Evolutionary conservation across 768 basidiomycete genomes (phyloP).

Genomic region (Tylopilus rubrobrunneus): DNA sequence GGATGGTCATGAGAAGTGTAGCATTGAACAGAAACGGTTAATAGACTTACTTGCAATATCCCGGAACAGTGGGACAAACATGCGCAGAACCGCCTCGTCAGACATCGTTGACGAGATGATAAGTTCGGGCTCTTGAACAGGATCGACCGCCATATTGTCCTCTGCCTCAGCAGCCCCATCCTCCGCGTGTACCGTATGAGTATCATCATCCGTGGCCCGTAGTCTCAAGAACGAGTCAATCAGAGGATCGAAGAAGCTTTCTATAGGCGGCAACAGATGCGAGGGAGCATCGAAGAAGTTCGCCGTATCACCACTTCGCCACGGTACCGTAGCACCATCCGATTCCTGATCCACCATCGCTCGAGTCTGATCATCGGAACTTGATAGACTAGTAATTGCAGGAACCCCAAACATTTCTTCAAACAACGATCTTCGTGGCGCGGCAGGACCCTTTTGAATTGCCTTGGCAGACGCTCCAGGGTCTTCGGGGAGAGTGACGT

Average conservation of each 20-base stretch:
- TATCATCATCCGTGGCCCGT: constrained; percentile 23
- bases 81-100: constrained; percentile 51
- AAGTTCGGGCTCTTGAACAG: constrained; percentile 13
- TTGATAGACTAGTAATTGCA: constrained; percentile 45
- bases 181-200: constrained; percentile 11
- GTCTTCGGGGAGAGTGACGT: constrained; percentile 37
- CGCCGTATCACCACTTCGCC: constrained; percentile 41
- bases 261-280: constrained; percentile 73
- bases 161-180: constrained; percentile 33
- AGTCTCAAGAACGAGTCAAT: constrained; percentile 45
- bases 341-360: constrained; percentile 11
- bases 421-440: constrained; percentile 61
- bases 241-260: constrained; percentile 64
- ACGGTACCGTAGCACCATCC: constrained; percentile 23
- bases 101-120: constrained; percentile 35
- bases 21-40: not conserved
- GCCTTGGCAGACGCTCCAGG: constrained; percentile 41
- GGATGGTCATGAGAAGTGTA: constrained; percentile 1
- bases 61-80: constrained; percentile 64
- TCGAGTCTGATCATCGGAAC: constrained; percentile 19
- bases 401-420: constrained; percentile 88
- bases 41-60: constrained; percentile 39
- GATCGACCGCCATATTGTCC: constrained; percentile 43
- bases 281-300: constrained; percentile 64
- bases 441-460: constrained; percentile 28